A percentile compares a stretch with the other conserved stretches of the same genome.
These are phyloP conservation scores for Fraxinus greggii DNA, from an alignment of 305 asterid genomes.

Conservation along the genomic window DNA sequence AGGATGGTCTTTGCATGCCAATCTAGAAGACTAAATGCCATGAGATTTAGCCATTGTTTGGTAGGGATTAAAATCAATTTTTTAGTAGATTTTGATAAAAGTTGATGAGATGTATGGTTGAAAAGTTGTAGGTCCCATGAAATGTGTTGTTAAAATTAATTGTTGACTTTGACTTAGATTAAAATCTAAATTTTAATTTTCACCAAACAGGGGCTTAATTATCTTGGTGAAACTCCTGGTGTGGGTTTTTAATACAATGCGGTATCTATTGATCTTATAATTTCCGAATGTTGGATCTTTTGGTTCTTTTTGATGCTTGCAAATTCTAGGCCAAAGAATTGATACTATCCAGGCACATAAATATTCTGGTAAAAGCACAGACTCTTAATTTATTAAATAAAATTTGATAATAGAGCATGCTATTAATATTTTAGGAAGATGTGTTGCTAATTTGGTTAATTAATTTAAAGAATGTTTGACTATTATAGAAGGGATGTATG, in stretches of 20 bases:
- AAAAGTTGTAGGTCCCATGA: not conserved
- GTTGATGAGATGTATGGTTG: not conserved
- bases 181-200: not conserved
- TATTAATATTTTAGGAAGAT: not conserved
- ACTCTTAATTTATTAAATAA: not conserved
- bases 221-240: not conserved
- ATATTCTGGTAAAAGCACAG: not conserved
- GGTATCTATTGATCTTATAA: not conserved
- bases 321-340: not conserved
- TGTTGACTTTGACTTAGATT: not conserved
- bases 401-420: not conserved
- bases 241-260: not conserved
- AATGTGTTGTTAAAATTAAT: not conserved
- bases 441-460: not conserved
- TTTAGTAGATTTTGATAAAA: no score
- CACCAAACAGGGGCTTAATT: not conserved
- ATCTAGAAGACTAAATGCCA: not conserved
- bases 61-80: not conserved
- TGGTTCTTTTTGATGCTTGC: not conserved
- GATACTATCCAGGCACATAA: not conserved
- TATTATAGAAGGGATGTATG: not conserved
- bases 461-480: not conserved
- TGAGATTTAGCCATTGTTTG: not conserved
- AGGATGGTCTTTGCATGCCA: not conserved
- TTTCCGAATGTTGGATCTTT: not conserved